Evolutionary conservation across 2,329 filamentous ascomycete species (phyloP).

Genomic region (Paecilomyces sp.): DNA sequence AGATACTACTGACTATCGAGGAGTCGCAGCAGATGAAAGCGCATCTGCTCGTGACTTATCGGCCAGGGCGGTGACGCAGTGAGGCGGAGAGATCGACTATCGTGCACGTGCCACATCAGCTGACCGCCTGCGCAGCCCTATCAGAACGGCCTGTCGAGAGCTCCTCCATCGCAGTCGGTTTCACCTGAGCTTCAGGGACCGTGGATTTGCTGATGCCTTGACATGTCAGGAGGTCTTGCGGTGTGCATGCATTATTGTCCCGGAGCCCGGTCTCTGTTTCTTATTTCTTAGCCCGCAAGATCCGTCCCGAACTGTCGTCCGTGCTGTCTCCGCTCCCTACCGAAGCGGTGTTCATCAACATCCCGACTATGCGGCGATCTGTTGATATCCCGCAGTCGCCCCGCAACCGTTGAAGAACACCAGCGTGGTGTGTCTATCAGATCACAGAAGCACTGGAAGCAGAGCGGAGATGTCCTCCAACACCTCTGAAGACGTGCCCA

Average conservation of each 20-base stretch:
- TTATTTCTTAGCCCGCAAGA: neutral
- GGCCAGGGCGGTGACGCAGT: conserved; percentile 17
- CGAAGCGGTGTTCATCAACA: neutral
- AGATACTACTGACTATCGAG: too few species aligned
- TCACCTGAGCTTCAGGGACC: neutral
- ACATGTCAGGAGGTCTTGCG: neutral
- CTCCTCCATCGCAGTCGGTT: neutral
- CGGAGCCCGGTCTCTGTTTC: neutral
- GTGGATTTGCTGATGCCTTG: neutral
- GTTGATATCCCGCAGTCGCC: neutral
- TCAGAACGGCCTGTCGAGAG: neutral
- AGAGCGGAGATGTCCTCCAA: conserved; percentile 16
- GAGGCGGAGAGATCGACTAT: conserved; percentile 9
- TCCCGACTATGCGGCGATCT: neutral
- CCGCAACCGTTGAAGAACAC: neutral
- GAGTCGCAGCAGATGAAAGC: conserved; percentile 3
- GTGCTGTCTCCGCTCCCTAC: neutral
- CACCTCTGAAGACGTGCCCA: conserved; percentile 15
- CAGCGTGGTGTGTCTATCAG: neutral
- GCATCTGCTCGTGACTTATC: conserved; percentile 8
- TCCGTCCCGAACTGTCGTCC: neutral
- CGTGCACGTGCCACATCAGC: neutral
- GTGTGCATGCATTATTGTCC: neutral
- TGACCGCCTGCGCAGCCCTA: neutral
- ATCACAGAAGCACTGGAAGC: neutral